Percentiles rank a stretch among this genome's conserved stretches.
These are phyloP conservation scores for Dunaliella sp. DNA, from an alignment of 139 green algal genomes.

Conservation along the genomic window DNA sequence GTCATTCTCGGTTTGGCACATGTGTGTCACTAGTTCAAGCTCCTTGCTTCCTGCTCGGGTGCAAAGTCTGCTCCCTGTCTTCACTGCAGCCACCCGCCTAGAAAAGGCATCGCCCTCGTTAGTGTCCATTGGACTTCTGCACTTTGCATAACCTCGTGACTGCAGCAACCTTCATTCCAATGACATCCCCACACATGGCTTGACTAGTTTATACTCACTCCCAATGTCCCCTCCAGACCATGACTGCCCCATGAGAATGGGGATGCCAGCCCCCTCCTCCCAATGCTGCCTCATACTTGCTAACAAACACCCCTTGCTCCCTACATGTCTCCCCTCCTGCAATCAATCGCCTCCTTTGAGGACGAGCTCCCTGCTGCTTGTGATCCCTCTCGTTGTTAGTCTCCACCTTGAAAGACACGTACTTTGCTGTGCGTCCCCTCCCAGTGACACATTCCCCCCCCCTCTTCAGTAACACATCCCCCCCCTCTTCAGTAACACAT, in stretches of 20 bases:
- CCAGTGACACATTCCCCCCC: too few relatives aligned
- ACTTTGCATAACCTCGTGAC: neutral
- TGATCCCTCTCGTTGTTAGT: too few relatives aligned
- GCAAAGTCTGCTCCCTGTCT: too few relatives aligned
- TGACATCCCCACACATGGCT: too few relatives aligned
- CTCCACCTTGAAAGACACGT: too few relatives aligned
- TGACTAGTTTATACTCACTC: neutral
- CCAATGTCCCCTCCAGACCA: neutral
- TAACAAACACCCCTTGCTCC: neutral
- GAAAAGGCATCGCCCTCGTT: too few relatives aligned
- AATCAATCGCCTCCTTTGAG: neutral
- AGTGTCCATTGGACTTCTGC: neutral
- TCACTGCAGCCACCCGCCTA: too few relatives aligned
- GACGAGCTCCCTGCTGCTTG: neutral
- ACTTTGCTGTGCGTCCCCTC: too few relatives aligned
- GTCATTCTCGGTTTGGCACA: too few relatives aligned
- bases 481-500: conserved; percentile 46
- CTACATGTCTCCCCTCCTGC: neutral
- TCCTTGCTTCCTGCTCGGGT: too few relatives aligned
- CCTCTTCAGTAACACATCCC: too few relatives aligned
- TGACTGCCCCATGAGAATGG: neutral
- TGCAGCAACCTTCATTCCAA: neutral
- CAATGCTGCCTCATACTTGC: neutral
- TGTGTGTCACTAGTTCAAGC: too few relatives aligned
- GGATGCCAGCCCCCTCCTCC: neutral